Evolutionary conservation across 495 filamentous ascomycete genomes (phyloP), one percentile per base, ranked within the genome.

Genomic region (Coniosporium apollinis): DNA sequence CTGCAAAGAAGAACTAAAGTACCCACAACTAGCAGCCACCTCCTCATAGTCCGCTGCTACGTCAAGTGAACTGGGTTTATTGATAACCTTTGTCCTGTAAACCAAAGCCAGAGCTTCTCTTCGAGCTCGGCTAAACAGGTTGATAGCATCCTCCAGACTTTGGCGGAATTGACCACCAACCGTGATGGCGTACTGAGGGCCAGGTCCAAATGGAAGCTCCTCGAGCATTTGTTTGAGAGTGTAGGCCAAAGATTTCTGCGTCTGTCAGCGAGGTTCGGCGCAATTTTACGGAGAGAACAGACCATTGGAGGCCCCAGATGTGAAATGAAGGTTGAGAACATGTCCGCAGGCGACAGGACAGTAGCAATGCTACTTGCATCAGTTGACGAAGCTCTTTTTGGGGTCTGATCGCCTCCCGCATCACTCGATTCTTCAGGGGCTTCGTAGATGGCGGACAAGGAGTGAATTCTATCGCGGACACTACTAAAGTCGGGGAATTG

Each of bases 41-140:
- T 97, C 89, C 52, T 97, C 89, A 33, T 92, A 79, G 49, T 94
- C 89, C 4, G 89, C 89, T 41, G 87, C 79, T n/a, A 82, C 62
- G 26, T 76, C 75, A 21, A 79, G 61, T 2, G 70, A 67, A 20
- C 70, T 64, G 3, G 72, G 58, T 36, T 69, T 70, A 25, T 70
- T 67, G 16, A 81, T 59, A 35, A 82, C 74, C 36, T 82, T 78
- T 28, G 64, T 73, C 39, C 72, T 74, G 55, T 96, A 94, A 10
- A 97, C 62, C 33, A 72, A 60, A 34, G 71, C 65, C 2, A 97
- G 64, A 0, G 86, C 83, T 34, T 78, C 70, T 22, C 72, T 65
- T 45, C 87, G 66, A 11, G 85, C 76, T 30, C 64, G 54, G 20
- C 69, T 74, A 49, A 87, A 97, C 5, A 96, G 56, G 10, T 69